Evolutionary conservation across 345 rosid genomes (phyloP), one percentile per base, ranked within the genome.

Genomic region (Zanthoxylum bungeanum): DNA sequence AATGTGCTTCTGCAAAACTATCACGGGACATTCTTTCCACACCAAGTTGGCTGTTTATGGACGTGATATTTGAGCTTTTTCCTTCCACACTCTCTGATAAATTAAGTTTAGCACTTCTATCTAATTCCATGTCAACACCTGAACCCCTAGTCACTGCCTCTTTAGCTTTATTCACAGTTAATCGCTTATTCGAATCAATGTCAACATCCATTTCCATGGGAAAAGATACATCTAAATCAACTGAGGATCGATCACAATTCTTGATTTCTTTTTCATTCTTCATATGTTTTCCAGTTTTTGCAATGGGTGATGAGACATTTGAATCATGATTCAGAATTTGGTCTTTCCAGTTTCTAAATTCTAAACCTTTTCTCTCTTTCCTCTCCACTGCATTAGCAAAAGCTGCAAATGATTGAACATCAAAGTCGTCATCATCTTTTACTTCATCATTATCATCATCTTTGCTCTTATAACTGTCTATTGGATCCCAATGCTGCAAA

Each of bases 341-440:
- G 72, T 88, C 89, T 79, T 77, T 85, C 90, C 92, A 85, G 58
- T 25, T 62, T 28, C 78, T 81, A 61, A 91, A 80, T 77, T 87
- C 75, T 85, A 91, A 75, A 49, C 66, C 64, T 56, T 75, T 83
- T 72, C 77, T 91, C 85, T 85, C 87, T 78, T 88, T 93, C 88
- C 91, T 85, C 73, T 81, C 78, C 5, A 91, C 84, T 16, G 95
- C 92, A 64, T 81, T 68, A 63, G 96, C 96, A 74, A 87, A 87
- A 75, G 82, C 85, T 46, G 93, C 79, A 6, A 81, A 14, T 12
- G 84, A 69, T 34, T 77, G 66, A 64, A 77, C 64, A 53, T 75
- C 71, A 75, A 76, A 62, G 31, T 67, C 79, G 27, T 77, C 81
- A 51, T 73, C 89, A 70, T 79, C 89, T 19, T 73, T 85, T 34